These are phyloP conservation scores for Bipolaris cookei DNA, from an alignment of 2,329 filamentous ascomycete species.

Conservation along the genomic window DNA sequence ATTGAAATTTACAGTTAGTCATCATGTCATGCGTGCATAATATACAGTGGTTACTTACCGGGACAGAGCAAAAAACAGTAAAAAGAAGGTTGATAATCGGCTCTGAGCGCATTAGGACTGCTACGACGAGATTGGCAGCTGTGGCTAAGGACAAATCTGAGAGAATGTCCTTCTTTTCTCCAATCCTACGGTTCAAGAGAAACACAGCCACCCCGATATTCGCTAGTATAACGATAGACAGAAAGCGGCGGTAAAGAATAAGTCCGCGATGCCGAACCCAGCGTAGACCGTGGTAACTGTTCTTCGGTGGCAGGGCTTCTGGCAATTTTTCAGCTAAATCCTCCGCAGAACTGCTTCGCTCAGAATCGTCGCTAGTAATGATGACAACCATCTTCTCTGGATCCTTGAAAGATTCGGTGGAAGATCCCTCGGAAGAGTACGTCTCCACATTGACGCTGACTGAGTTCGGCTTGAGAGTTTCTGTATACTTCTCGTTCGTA, in stretches of 20 bases:
- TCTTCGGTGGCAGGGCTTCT: conserved; percentile 34
- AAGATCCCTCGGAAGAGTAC: neutral
- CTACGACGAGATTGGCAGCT: conserved; percentile 44
- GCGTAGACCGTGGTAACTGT: conserved; percentile 36
- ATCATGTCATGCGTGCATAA: neutral
- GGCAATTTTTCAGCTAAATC: conserved; percentile 22
- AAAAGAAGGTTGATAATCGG: conserved; percentile 48
- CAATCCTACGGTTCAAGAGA: conserved; percentile 31
- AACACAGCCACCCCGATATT: conserved; percentile 36
- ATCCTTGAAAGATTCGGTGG: conserved; percentile 1
- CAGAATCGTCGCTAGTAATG: conserved; percentile 20
- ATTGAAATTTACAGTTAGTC: neutral
- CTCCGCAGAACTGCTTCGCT: conserved; percentile 12
- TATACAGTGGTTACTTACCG: conserved; percentile 17
- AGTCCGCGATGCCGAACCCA: conserved; percentile 43
- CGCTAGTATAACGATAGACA: conserved; percentile 35
- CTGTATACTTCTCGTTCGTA: neutral
- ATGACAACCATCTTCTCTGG: conserved; percentile 15
- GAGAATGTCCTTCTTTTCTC: conserved; percentile 28
- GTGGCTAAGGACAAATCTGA: conserved; percentile 43
- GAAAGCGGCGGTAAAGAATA: conserved; percentile 42
- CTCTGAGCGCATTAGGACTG: conserved; percentile 46
- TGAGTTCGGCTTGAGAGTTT: neutral
- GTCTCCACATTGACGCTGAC: neutral
- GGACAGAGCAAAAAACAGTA: conserved; percentile 43